A percentile compares a stretch with the other conserved stretches of the same genome.
phyloP scores from a whole-genome alignment of 768 basidiomycete species.

The Lactarius pseudohatsudake region DNA sequence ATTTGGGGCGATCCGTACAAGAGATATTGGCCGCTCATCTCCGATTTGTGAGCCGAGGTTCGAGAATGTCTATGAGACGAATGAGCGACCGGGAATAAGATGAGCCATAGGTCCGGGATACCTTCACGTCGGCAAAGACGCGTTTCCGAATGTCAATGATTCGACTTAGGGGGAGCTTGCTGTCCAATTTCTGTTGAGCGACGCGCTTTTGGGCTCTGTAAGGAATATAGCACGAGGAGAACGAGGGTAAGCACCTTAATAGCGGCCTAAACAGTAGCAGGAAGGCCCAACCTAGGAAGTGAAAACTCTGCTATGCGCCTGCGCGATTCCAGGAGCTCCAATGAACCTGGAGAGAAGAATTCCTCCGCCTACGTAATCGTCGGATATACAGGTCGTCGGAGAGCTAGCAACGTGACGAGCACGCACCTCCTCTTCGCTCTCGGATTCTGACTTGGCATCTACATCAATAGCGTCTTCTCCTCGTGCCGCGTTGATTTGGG shows the following conservation, averaged over 20 bases:
- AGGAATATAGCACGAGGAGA: conserved; percentile 41
- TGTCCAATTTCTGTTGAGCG: conserved; percentile 90
- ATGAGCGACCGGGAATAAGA: neutral
- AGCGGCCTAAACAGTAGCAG: conserved; percentile 46
- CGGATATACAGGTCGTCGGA: neutral
- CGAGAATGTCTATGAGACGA: conserved; percentile 63
- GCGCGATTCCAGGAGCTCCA: conserved; percentile 83
- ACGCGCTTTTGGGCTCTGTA: conserved; percentile 93
- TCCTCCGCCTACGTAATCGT: conserved; percentile 69
- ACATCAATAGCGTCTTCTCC: conserved; percentile 79
- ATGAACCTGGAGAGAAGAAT: conserved; percentile 90
- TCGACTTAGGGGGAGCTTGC: conserved; percentile 79
- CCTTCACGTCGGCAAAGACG: conserved; percentile 87
- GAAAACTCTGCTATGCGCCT: conserved; percentile 90
- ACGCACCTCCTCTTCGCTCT: conserved; percentile 74
- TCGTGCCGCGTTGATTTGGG: conserved; percentile 87
- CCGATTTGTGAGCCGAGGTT: conserved; percentile 98
- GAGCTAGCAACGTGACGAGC: neutral
- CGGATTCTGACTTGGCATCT: conserved; percentile 65
- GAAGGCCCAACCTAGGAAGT: conserved; percentile 85
- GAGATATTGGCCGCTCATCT: conserved; percentile 91
- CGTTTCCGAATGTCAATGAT: conserved; percentile 93
- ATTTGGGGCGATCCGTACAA: conserved; percentile 94
- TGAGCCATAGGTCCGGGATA: conserved; percentile 38
- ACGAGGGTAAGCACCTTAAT: conserved; percentile 78